Evolutionary conservation across 768 basidiomycete species (phyloP).

Genomic region (Fistulinella prunicolor): DNA sequence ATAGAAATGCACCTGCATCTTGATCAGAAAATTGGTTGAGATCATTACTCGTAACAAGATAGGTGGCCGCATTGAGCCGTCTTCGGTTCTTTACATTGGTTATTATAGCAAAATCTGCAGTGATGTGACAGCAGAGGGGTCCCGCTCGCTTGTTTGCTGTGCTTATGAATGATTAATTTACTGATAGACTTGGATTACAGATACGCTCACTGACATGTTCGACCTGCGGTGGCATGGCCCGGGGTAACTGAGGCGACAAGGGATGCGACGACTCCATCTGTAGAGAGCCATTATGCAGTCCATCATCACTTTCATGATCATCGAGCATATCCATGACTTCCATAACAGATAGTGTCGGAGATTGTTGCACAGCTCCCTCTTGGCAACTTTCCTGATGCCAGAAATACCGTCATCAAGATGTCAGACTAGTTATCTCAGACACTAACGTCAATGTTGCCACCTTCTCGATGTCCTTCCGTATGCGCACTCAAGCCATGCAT

Average conservation of each 20-base stretch:
- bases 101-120: no score
- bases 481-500: constrained; percentile 9
- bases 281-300: neutral
- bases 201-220: neutral
- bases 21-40: no score
- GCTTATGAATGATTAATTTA: no score
- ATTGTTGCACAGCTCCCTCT: neutral
- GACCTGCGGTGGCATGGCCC: no score
- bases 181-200: no score
- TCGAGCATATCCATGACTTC: neutral
- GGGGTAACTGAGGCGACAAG: constrained; percentile 1
- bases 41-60: no score
- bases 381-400: constrained; percentile 5
- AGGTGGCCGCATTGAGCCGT: no score
- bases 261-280: neutral
- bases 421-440: neutral
- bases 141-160: no score
- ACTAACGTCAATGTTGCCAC: constrained; percentile 12
- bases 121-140: no score
- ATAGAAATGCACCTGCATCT: no score
- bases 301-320: neutral
- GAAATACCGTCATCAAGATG: constrained; percentile 7
- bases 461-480: no score
- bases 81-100: no score
- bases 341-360: neutral